Percentiles rank a stretch among this genome's conserved stretches.
Conservation (phyloP, 225 moss, liverwort and hornwort species). For the Climacium dendroides region DNA sequence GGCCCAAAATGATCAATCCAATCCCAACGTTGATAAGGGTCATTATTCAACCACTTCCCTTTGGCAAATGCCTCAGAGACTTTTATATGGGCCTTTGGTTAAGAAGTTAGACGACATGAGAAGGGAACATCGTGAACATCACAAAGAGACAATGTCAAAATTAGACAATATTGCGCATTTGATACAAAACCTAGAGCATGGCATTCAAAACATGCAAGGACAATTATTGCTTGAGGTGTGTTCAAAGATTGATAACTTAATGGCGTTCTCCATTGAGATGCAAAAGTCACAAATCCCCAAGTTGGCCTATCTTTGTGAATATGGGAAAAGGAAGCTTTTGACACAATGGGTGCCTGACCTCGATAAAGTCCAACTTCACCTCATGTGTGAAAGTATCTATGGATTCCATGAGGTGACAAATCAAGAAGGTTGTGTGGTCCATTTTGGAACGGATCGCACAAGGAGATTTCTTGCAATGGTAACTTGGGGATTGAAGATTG, state of each 20-base stretch:
- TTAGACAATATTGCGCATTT: neutral
- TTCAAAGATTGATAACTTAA: neutral
- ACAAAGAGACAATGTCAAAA: neutral
- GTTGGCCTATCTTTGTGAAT: neutral
- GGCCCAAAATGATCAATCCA: neutral
- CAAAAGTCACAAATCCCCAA: neutral
- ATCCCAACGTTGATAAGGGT: neutral
- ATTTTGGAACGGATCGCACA: neutral
- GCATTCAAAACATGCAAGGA: neutral
- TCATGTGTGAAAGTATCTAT: neutral
- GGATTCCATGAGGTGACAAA: neutral
- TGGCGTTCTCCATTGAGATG: neutral
- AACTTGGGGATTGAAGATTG: neutral
- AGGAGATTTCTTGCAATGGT: neutral
- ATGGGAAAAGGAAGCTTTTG: neutral
- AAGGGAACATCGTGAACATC: neutral
- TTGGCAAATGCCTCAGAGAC: neutral
- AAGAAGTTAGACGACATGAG: neutral
- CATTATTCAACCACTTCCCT: fast-evolving
- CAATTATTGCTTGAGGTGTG: neutral
- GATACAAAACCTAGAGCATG: neutral
- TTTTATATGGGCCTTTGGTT: neutral
- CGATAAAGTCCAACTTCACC: neutral
- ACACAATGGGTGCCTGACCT: neutral
- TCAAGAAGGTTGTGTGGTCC: neutral